Evolutionary conservation across 192 early-diverging fungal genomes (phyloP).

Genomic region (Backusella australiensis): DNA sequence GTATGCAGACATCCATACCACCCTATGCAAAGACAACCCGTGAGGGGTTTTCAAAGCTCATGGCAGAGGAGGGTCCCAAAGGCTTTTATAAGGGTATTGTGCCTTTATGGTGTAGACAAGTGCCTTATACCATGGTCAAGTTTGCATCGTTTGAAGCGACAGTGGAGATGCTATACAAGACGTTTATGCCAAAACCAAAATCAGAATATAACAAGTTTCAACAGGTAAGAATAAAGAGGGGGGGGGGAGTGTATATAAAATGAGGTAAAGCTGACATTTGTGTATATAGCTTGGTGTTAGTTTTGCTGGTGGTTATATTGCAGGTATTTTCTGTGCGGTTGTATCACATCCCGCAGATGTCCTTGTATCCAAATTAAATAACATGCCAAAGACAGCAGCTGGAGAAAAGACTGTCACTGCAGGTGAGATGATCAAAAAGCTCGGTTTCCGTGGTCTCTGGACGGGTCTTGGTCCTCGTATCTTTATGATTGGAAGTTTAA

Average conservation of each 20-base stretch:
- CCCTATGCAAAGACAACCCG: constrained; percentile 70
- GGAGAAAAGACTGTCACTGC: constrained; percentile 26
- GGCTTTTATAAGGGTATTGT: constrained; percentile 70
- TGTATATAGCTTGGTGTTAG: constrained; percentile 52
- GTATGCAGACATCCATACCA: constrained; percentile 78
- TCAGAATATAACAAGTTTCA: constrained; percentile 65
- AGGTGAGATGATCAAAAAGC: constrained; percentile 43
- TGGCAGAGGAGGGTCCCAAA: constrained; percentile 56
- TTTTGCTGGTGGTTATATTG: constrained; percentile 82
- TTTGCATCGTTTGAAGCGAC: constrained; percentile 81
- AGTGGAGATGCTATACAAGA: constrained; percentile 63
- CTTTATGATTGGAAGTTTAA: constrained; percentile 90
- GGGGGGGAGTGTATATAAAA: background rate
- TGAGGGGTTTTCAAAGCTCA: constrained; percentile 62
- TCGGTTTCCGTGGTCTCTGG: constrained; percentile 68
- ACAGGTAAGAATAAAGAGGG: constrained; percentile 43
- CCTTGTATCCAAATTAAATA: constrained; percentile 59
- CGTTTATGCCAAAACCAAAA: constrained; percentile 61
- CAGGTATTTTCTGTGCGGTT: constrained; percentile 85
- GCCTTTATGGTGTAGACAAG: constrained; percentile 76
- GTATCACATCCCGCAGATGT: constrained; percentile 91
- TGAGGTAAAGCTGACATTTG: background rate
- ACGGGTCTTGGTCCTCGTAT: constrained; percentile 83
- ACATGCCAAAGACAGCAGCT: constrained; percentile 13
- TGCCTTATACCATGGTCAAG: constrained; percentile 85